A percentile compares a stretch with the other conserved stretches of the same genome.
These are phyloP conservation scores for Capronia coronata DNA, from an alignment of 2,329 filamentous ascomycete genomes.

Conservation along the genomic window DNA sequence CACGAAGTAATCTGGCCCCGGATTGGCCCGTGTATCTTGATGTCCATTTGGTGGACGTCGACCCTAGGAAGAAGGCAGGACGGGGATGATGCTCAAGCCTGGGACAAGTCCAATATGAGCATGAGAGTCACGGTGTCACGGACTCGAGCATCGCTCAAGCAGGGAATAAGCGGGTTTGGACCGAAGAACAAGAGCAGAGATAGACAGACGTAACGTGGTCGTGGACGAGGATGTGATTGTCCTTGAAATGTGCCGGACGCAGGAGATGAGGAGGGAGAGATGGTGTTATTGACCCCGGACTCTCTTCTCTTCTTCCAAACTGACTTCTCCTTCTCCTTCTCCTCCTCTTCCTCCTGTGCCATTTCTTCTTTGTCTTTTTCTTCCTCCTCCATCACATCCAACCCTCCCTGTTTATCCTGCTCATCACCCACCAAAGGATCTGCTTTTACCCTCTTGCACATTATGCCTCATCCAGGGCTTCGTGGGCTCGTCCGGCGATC, in stretches of 20 bases:
- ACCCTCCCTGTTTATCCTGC: background rate
- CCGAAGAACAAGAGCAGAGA: background rate
- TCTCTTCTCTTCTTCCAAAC: too few relatives aligned
- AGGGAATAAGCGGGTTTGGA: slow-evolving; percentile 18
- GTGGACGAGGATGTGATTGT: too few relatives aligned
- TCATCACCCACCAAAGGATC: background rate
- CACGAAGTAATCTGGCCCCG: slow-evolving; percentile 37
- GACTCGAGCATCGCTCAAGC: slow-evolving; percentile 6
- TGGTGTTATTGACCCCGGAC: background rate
- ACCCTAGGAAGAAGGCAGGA: slow-evolving; percentile 21
- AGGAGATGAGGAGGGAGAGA: background rate
- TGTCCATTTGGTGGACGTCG: slow-evolving; percentile 38
- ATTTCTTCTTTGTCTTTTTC: too few relatives aligned
- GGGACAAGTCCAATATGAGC: background rate
- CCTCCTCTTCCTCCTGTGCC: too few relatives aligned
- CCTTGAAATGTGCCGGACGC: too few relatives aligned
- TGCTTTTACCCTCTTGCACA: background rate
- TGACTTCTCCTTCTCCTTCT: too few relatives aligned
- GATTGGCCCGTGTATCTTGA: slow-evolving; percentile 41
- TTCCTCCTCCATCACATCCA: background rate
- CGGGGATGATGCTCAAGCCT: background rate
- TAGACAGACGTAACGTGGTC: too few relatives aligned
- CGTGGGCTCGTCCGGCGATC: background rate
- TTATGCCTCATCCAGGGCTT: background rate
- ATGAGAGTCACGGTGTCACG: background rate